phyloP scores from a whole-genome alignment of 495 filamentous ascomycete genomes.

The Hyaloscypha finlandica region DNA sequence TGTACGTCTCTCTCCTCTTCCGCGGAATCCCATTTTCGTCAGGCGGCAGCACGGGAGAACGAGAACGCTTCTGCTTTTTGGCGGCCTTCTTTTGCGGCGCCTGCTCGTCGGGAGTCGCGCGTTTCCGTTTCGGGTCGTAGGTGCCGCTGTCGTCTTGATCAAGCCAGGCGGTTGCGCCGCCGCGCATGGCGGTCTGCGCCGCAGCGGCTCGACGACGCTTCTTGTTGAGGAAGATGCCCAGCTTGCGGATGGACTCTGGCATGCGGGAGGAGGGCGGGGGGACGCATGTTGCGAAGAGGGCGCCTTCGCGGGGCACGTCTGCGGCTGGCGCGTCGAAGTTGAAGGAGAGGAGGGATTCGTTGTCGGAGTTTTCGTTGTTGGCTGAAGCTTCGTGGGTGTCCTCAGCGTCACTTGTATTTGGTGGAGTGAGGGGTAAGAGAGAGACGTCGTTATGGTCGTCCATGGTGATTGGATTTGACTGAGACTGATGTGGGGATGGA shows the following conservation, averaged over 20 bases:
- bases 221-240: neutral
- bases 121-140: constrained; percentile 19
- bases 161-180: constrained; percentile 14
- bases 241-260: constrained; percentile 1
- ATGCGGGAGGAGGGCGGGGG: neutral
- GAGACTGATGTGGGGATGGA: too few species aligned
- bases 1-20: neutral
- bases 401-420: too few species aligned
- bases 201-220: constrained; percentile 15
- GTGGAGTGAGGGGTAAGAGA: too few species aligned
- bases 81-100: neutral
- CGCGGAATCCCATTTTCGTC: constrained; percentile 13
- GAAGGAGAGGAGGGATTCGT: neutral
- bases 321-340: neutral
- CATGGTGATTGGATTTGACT: too few species aligned
- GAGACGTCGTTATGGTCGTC: too few species aligned
- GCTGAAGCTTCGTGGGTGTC: too few species aligned
- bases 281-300: neutral
- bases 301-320: neutral
- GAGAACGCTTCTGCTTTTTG: neutral
- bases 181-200: constrained; percentile 2
- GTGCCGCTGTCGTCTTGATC: constrained; percentile 30
- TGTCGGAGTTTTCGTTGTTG: too few species aligned
- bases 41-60: too few species aligned
- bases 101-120: neutral